These are phyloP conservation scores for Starmerella powellii DNA, from an alignment of 805 yeast species.

Conservation along the genomic window DNA sequence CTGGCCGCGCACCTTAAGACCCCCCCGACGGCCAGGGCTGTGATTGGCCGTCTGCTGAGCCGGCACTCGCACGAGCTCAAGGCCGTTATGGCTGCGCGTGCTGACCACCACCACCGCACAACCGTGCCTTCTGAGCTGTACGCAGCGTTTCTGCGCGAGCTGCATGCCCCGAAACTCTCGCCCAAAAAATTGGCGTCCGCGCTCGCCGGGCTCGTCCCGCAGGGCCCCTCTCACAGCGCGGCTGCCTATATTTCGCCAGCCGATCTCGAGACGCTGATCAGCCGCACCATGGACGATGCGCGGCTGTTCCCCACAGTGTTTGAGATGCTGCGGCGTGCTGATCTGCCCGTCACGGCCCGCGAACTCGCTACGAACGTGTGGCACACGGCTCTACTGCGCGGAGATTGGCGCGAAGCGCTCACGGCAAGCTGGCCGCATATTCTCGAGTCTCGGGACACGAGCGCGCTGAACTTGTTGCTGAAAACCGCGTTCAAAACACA, in stretches of 20 bases:
- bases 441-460: conserved; percentile 11
- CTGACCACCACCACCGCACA: neutral
- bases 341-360: conserved; percentile 26
- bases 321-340: conserved; percentile 23
- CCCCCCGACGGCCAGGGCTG: neutral
- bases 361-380: conserved; percentile 26
- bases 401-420: conserved; percentile 9
- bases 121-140: conserved; percentile 2
- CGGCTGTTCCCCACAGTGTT: conserved; percentile 19
- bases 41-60: conserved; percentile 1
- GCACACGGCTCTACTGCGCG: conserved; percentile 1
- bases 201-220: too few relatives aligned
- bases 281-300: conserved; percentile 14
- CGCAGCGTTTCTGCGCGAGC: conserved; percentile 3
- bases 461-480: conserved; percentile 27
- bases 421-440: conserved; percentile 14
- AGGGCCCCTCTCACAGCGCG: too few relatives aligned
- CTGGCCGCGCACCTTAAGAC: conserved; percentile 3
- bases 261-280: conserved; percentile 29
- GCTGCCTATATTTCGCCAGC: conserved; percentile 23
- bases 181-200: conserved; percentile 5
- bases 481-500: conserved; percentile 22
- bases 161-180: conserved; percentile 2
- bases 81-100: neutral
- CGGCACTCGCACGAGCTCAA: conserved; percentile 1